Conservation (phyloP, 306 rosid species). For the Dalbergia cultrata region DNA sequence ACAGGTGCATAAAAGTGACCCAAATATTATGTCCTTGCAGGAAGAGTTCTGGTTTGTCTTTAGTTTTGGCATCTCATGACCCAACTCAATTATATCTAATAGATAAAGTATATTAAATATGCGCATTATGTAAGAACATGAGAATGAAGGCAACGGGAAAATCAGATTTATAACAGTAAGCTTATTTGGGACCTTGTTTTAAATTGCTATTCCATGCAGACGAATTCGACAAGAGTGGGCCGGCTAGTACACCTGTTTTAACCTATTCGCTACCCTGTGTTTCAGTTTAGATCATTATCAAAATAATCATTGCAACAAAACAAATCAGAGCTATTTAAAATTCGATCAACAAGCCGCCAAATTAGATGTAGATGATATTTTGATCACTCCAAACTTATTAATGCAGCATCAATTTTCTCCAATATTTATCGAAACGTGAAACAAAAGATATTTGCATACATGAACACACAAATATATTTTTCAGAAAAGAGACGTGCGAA, state of each 20-base stretch:
- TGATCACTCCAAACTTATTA: slow-evolving; percentile 35
- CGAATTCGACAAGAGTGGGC: slow-evolving; percentile 81
- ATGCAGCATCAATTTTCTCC: slow-evolving; percentile 15
- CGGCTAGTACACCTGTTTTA: slow-evolving; percentile 91
- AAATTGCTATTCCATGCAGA: slow-evolving; percentile 53
- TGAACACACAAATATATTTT: background rate
- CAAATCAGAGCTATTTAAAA: slow-evolving; percentile 37
- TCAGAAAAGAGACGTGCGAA: slow-evolving; percentile 35
- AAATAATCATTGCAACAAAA: slow-evolving; percentile 44
- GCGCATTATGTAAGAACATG: slow-evolving; percentile 48
- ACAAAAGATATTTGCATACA: background rate
- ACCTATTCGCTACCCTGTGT: slow-evolving; percentile 66
- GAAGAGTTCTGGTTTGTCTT: slow-evolving; percentile 56
- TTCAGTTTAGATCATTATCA: slow-evolving; percentile 32
- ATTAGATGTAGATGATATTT: slow-evolving; percentile 36
- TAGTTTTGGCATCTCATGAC: slow-evolving; percentile 48
- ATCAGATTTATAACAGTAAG: slow-evolving; percentile 47
- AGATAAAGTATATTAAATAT: slow-evolving; percentile 23
- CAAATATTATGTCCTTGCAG: slow-evolving; percentile 32
- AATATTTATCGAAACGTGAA: slow-evolving; percentile 24
- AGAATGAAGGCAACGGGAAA: slow-evolving; percentile 49
- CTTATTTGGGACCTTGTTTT: slow-evolving; percentile 51
- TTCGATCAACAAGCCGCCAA: slow-evolving; percentile 51
- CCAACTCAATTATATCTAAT: slow-evolving; percentile 15
- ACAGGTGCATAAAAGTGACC: slow-evolving; percentile 45